Percentiles rank a stretch among this genome's conserved stretches.
Conservation (phyloP, 2,329 filamentous ascomycete species). For the Sporothrix pseudoabietina region DNA sequence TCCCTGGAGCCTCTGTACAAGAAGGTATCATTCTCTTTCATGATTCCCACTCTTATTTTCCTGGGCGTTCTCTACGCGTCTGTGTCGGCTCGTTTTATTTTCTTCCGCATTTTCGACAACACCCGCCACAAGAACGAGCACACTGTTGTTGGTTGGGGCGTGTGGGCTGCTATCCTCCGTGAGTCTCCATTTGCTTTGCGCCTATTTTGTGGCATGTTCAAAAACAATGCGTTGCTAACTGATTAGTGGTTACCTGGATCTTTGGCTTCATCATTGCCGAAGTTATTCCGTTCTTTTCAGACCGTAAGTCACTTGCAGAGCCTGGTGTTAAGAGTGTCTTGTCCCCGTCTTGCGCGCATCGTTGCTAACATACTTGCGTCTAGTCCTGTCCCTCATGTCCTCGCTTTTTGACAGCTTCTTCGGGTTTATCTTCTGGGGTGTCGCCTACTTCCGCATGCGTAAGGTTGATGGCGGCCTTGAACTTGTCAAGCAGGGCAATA, state of each 20-base stretch:
- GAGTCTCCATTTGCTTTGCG: constrained; percentile 39
- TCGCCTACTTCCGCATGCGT: constrained; percentile 78
- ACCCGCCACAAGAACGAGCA: constrained; percentile 76
- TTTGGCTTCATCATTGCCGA: constrained; percentile 89
- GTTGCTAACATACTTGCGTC: not conserved
- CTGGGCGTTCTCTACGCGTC: constrained; percentile 88
- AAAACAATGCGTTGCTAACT: constrained; percentile 3
- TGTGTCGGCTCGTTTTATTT: constrained; percentile 85
- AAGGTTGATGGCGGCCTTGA: constrained; percentile 60
- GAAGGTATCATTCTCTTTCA: constrained; percentile 90
- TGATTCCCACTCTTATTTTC: constrained; percentile 94
- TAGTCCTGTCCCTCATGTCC: constrained; percentile 73
- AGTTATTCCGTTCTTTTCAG: constrained; percentile 90
- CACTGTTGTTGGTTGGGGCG: constrained; percentile 76
- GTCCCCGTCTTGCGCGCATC: constrained; percentile 39
- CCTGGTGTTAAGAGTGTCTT: constrained; percentile 34
- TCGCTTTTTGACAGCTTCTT: constrained; percentile 91
- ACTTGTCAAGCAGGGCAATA: constrained; percentile 55
- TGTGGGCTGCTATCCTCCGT: constrained; percentile 74
- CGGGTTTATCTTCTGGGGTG: constrained; percentile 93
- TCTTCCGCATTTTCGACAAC: constrained; percentile 83
- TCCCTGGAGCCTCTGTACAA: constrained; percentile 78
- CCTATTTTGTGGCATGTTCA: not conserved
- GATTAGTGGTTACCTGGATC: constrained; percentile 70
- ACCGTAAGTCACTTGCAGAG: constrained; percentile 51